Base-by-base conservation (phyloP, 2,329 filamentous ascomycete genomes). In the Blastomyces emzantsi region DNA sequence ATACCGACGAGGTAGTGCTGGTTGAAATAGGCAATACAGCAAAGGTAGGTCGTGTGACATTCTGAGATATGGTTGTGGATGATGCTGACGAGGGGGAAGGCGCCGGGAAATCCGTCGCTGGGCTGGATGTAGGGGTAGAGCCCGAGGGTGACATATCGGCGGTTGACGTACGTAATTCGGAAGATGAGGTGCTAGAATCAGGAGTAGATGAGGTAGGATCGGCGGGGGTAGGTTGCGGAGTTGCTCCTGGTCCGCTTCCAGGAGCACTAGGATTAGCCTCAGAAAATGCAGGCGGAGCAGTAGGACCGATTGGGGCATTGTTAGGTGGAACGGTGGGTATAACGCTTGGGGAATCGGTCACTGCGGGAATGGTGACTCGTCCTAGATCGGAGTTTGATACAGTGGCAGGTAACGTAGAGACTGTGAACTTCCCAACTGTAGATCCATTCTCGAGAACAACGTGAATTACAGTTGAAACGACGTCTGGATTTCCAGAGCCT, bases 361-460 rank as follows among this genome's bases (percentile, higher is more conserved):
- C 67, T 49, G 67, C 65, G 13, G 68, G 68, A 57, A 70, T 67
- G 6, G 70, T 70, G 28, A 70, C 54, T 56, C 64, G 33, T 3
- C 70, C 69, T 33, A 69, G 60, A 15, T 63, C 33, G 19, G 68
- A 66, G 51, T 69, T 67, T 28, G 70, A 70, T 30, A 71, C 65
- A 19, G 66, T 67, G 43, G 70, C 68, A 19, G 70, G 68, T 17
- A 71, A 66, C 19, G 67, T 67, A 54, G 66, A 54, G 43, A 71
- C 67, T 25, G 68, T 70, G 55, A 67, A 68, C 55, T 66, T 57
- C 25, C 64, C 66, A 51, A 69, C 51, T 11, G 66, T 68, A 15
- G 68, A 66, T n/a, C 69, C 69, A 63, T 68, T 67, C 55, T 66
- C 63, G 30, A 66, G 64, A 25, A 70, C 66, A 58, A 70, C 63